Evolutionary conservation across 208 protist genomes (phyloP).

Genomic region (Plasmodiophora brassicae): DNA sequence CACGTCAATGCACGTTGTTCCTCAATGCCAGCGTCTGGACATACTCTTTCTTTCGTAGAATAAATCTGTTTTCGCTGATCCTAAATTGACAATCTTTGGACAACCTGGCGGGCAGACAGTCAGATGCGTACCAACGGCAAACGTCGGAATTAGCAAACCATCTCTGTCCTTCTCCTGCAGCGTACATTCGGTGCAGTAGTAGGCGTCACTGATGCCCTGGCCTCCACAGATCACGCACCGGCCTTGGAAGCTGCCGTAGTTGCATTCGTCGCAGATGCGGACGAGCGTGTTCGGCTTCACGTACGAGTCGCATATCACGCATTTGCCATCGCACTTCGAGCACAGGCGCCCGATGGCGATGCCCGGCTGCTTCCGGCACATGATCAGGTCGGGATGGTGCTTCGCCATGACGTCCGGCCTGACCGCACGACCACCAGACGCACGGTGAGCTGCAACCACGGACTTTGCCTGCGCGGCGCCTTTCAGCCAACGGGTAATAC

Average conservation of each 20-base stretch:
- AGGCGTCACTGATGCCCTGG: constrained; percentile 60
- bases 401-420: constrained; percentile 74
- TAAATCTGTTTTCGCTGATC: constrained; percentile 74
- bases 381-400: constrained; percentile 82
- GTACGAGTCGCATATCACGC: constrained; percentile 68
- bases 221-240: constrained; percentile 59
- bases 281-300: constrained; percentile 76
- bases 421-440: too few relatives aligned
- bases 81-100: constrained; percentile 85
- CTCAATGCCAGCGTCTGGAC: neutral
- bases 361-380: constrained; percentile 82
- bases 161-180: constrained; percentile 75
- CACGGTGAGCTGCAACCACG: too few relatives aligned
- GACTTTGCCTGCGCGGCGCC: too few relatives aligned
- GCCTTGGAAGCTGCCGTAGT: constrained; percentile 76
- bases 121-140: neutral
- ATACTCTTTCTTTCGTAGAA: constrained; percentile 85
- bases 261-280: constrained; percentile 85
- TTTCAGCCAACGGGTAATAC: too few relatives aligned
- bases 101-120: constrained; percentile 76
- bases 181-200: constrained; percentile 85
- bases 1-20: neutral
- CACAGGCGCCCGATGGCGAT: constrained; percentile 76
- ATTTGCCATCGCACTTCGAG: constrained; percentile 67
- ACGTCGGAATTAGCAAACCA: neutral